Conservation (phyloP, 352 stramenopile genomes). For the Phytopythium litorale region DNA sequence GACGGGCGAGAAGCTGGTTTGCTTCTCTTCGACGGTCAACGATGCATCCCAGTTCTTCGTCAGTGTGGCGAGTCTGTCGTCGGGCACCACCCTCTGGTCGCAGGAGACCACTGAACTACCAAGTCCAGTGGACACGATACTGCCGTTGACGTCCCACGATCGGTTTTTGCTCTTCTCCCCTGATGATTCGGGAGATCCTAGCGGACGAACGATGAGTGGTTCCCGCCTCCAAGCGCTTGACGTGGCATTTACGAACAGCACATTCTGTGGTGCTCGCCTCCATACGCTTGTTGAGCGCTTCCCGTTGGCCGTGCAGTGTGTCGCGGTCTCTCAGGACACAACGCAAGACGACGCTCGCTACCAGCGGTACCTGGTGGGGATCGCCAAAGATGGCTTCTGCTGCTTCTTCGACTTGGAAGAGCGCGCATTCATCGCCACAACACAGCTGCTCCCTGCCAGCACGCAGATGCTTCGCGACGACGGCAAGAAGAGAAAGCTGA, state of each 20-base stretch:
- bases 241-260: neutral
- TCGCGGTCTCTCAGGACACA: constrained; percentile 15
- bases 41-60: neutral
- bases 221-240: constrained; percentile 12
- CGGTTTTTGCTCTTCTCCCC: neutral
- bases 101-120: neutral
- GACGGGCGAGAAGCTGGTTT: constrained; percentile 11
- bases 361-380: constrained; percentile 24
- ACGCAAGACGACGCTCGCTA: constrained; percentile 3
- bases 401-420: constrained; percentile 35
- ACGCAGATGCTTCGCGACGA: neutral
- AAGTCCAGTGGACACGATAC: neutral
- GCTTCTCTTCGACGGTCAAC: constrained; percentile 14
- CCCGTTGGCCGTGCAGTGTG: constrained; percentile 18
- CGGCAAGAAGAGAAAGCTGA: neutral
- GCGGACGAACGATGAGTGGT: neutral
- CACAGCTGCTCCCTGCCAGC: constrained; percentile 23
- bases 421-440: constrained; percentile 25
- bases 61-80: neutral
- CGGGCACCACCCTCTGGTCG: neutral
- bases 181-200: neutral
- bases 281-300: constrained; percentile 17
- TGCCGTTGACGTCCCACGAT: neutral
- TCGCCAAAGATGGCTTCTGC: constrained; percentile 39
- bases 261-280: neutral